Base-by-base conservation (phyloP, 2,329 filamentous ascomycete genomes). In the Talaromyces sp. region DNA sequence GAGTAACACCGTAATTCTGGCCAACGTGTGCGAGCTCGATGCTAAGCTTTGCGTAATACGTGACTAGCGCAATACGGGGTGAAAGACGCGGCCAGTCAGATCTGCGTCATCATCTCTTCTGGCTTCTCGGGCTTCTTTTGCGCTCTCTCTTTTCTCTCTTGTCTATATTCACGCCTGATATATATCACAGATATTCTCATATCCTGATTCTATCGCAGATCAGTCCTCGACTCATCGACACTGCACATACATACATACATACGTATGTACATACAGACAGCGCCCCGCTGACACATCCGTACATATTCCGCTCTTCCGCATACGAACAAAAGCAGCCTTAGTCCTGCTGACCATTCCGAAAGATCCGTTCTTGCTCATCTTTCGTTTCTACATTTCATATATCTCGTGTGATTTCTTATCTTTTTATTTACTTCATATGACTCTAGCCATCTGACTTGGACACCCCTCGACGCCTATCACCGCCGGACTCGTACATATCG, bases 271-370 rank as follows among this genome's bases (percentile, higher is more conserved):
- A 58, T 22, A 58, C 11, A 34, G 25, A 4, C 34, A 25, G n/a
- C 34, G 31, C 56, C 22, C 56, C 56, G 56, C 56, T 40, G 56
- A 59, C 56, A 22, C 51, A 34, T 22, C 29, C 29, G 29, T 13
- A 22, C 51, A 22, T 34, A 56, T 56, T 25, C 53, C 53, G 53
- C 10, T 22, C 6, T 56, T 56, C 53, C 53, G 51, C 51, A 17
- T 17, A 22, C 8, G n/a, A 22, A 56, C 53, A 36, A 56, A 56
- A 59, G 2, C 56, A 31, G 38, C 13, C 56, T 45, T 59, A 40
- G 56, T n/a, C 34, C 56, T 40, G 56, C 56, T 59, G 56, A 59
- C 38, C 36, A 59, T 59, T 45, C 56, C 56, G 56, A 31, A 40
- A n/a, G 22, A 59, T 59, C 56, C 56, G 56, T 59, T 58, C n/a